Evolutionary conservation across 1,284 basidiomycete genomes (phyloP), one percentile per base, ranked within the genome.

Genomic region (Ceratobasidium sp.): DNA sequence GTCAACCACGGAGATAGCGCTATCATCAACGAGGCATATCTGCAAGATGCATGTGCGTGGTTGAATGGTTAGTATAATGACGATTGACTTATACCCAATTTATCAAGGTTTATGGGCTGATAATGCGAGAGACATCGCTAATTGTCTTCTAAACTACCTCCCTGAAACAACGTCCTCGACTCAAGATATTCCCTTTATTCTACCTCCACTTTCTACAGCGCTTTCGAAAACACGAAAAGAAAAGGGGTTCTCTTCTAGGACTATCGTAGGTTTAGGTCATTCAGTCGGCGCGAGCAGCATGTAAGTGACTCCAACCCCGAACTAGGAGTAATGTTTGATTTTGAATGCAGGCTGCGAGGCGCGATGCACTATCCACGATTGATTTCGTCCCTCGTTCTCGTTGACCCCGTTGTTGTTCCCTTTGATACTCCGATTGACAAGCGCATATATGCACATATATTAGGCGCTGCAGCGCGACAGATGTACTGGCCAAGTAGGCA

Each of bases 1-100:
- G 84, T 89, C 1, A 89, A 93, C 74, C 92, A 94, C 72, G 93
- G 92, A 0, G 93, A 94, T 72, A 86, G 91, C 16, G 88, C 85
- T 0, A 80, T 91, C 21, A 73, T 95, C 62, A 96, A 95, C 75
- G 83, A 81, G 0, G 80, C 82, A 0, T 81, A 82, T 21, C 81
- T 91, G 1, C 86, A 85, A 47, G 85, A 87, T 28, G 79, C 87
- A 38, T 88, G 88, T 90, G 76, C 76, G 88, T 82, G 21, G 35
- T 11, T 11, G 14, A n/a, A n/a, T 67, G 64, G 55, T 6, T 67
- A n/a, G 50, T 21, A 28, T 52, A 3, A 26, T 4, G 32, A 1
- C 46, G 16, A 18, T 73, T 47, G 70, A 21, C 8, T 74, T 44
- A 61, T 44, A n/a, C 26, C 35, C 11, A 38, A 4, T 30, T 3